Evolutionary conservation across 2,329 filamentous ascomycete genomes (phyloP).

Genomic region (Fusarium sp.): DNA sequence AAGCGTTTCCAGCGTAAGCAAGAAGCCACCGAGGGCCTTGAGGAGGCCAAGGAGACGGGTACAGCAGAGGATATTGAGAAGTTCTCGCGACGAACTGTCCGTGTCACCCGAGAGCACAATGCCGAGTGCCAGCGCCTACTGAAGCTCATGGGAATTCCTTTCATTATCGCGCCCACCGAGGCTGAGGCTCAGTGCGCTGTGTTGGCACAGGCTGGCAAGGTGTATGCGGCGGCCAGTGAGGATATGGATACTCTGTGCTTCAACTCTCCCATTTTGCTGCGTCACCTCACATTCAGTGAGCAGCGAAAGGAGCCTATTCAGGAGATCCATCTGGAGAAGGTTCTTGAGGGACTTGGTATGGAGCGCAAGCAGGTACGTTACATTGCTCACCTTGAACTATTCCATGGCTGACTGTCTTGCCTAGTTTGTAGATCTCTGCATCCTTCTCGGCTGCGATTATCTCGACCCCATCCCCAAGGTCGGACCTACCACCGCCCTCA

Average conservation of each 20-base stretch:
- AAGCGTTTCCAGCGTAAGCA: slow-evolving; percentile 96
- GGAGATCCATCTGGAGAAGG: slow-evolving; percentile 89
- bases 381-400: not conserved
- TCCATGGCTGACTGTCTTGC: slow-evolving; percentile 10
- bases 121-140: slow-evolving; percentile 90
- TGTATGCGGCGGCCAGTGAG: slow-evolving; percentile 95
- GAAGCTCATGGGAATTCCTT: slow-evolving; percentile 96
- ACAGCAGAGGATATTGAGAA: slow-evolving; percentile 98
- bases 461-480: slow-evolving; percentile 96
- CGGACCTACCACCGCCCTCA: slow-evolving; percentile 90
- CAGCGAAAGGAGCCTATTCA: slow-evolving; percentile 98
- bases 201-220: slow-evolving; percentile 89
- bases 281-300: slow-evolving; percentile 96
- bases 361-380: slow-evolving; percentile 78
- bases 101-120: slow-evolving; percentile 97
- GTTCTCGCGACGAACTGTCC: slow-evolving; percentile 91
- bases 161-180: slow-evolving; percentile 94
- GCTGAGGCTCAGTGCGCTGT: slow-evolving; percentile 97
- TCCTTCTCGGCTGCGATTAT: slow-evolving; percentile 97
- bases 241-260: slow-evolving; percentile 99
- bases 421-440: slow-evolving; percentile 97
- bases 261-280: slow-evolving; percentile 86
- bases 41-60: slow-evolving; percentile 96
- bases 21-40: slow-evolving; percentile 87
- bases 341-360: slow-evolving; percentile 89